Conservation (phyloP, 140 eudicot species). For the Oenanthe javanica region DNA sequence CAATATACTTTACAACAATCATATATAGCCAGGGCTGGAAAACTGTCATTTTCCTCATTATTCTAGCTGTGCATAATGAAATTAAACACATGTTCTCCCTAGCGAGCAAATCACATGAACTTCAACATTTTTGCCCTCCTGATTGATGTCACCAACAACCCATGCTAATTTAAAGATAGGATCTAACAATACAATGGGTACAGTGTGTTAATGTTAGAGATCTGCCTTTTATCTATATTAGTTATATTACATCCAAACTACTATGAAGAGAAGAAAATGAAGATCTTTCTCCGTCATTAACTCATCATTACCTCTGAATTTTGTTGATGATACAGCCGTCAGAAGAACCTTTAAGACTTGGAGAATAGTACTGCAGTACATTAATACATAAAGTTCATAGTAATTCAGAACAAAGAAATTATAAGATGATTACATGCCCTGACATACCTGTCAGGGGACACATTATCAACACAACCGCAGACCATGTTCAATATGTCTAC, state of each 20-base stretch:
- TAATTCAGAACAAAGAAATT: conserved; percentile 3
- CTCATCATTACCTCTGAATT: conserved; percentile 68
- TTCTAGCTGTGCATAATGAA: background rate
- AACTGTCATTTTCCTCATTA: background rate
- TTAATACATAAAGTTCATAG: conserved; percentile 19
- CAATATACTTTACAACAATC: background rate
- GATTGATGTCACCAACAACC: background rate
- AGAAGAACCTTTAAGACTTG: conserved; percentile 98
- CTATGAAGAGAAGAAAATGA: no score
- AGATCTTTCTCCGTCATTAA: no score
- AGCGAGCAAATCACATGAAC: background rate
- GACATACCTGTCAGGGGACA: conserved; percentile 84
- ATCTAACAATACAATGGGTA: background rate
- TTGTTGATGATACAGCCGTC: conserved; percentile 92
- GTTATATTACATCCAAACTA: background rate
- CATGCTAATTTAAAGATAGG: background rate
- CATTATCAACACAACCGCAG: conserved; percentile 85
- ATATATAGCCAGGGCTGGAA: background rate
- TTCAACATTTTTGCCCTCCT: background rate
- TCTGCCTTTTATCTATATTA: background rate
- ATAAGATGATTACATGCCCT: background rate
- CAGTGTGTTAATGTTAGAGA: background rate
- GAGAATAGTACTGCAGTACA: conserved; percentile 77
- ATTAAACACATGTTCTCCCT: background rate
- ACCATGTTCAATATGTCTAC: conserved; percentile 82